Evolutionary conservation across 2,329 filamentous ascomycete species (phyloP).

Genomic region (Pseudogymnoascus sp.): DNA sequence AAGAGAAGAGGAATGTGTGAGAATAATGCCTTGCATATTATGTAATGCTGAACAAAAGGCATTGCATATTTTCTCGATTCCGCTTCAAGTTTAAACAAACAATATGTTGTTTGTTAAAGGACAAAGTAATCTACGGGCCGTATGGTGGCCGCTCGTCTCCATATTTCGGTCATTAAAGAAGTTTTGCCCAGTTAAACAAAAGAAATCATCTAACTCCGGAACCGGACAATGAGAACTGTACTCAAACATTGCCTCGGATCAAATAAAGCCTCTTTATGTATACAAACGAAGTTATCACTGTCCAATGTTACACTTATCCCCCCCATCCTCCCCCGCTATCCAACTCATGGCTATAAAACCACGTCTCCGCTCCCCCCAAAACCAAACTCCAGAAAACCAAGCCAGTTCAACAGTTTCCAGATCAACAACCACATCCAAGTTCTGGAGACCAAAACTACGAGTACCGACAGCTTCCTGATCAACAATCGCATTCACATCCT

Average conservation of each 20-base stretch:
- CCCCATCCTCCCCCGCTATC: not conserved
- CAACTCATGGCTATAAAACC: not conserved
- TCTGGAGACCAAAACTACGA: not conserved
- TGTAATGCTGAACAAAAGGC: not conserved
- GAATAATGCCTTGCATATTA: not conserved
- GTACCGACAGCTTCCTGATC: not conserved
- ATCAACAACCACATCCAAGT: not conserved
- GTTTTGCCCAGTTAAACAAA: not conserved
- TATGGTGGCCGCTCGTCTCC: not conserved
- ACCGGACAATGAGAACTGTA: not conserved
- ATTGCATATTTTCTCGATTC: not conserved
- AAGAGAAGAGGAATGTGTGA: conserved; percentile 22
- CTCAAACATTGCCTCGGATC: not conserved
- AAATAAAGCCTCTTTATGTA: not conserved
- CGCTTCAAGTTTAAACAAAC: not conserved
- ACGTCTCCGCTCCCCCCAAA: not conserved
- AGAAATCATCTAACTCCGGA: not conserved
- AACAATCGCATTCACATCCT: not conserved
- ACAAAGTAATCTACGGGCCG: not conserved
- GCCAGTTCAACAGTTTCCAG: not conserved
- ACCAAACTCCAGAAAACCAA: not conserved
- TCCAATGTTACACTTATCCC: not conserved
- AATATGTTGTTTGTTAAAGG: no score
- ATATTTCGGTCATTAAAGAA: not conserved
- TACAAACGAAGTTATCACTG: not conserved